A percentile compares a stretch with the other conserved stretches of the same genome.
These are phyloP conservation scores for Pleurotus eryngii DNA, from an alignment of 768 basidiomycete genomes.

Conservation along the genomic window DNA sequence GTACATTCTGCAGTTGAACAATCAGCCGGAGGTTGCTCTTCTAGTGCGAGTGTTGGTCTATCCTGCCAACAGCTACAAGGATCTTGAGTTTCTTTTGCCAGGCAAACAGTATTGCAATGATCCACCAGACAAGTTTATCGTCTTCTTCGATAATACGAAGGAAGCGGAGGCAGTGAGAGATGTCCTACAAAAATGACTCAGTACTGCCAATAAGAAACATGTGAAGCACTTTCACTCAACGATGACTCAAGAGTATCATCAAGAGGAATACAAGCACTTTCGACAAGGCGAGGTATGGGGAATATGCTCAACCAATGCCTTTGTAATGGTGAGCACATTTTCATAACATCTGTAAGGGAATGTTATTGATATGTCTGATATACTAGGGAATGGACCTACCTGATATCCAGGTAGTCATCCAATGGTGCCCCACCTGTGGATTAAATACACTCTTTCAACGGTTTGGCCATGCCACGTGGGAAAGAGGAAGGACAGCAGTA, in stretches of 20 bases:
- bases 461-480: constrained; percentile 22
- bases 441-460: constrained; percentile 26
- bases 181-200: constrained; percentile 14
- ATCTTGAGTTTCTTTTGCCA: constrained; percentile 13
- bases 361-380: not conserved
- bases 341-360: too few relatives aligned
- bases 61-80: constrained; percentile 8
- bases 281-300: constrained; percentile 16
- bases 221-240: constrained; percentile 26
- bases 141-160: constrained; percentile 24
- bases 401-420: constrained; percentile 27
- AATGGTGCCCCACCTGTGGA: constrained; percentile 20
- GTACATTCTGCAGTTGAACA: constrained; percentile 15
- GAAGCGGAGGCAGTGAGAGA: constrained; percentile 13
- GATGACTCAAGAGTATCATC: constrained; percentile 23
- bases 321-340: constrained; percentile 25
- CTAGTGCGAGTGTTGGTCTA: constrained; percentile 9
- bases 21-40: constrained; percentile 16
- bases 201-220: not conserved
- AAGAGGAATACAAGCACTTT: constrained; percentile 12
- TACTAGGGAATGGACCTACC: constrained; percentile 28
- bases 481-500: constrained; percentile 7
- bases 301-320: constrained; percentile 21
- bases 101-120: constrained; percentile 1
- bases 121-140: constrained; percentile 15